Base-by-base conservation (phyloP, 192 early-diverging fungal species). In the Mortierella alpina region DNA sequence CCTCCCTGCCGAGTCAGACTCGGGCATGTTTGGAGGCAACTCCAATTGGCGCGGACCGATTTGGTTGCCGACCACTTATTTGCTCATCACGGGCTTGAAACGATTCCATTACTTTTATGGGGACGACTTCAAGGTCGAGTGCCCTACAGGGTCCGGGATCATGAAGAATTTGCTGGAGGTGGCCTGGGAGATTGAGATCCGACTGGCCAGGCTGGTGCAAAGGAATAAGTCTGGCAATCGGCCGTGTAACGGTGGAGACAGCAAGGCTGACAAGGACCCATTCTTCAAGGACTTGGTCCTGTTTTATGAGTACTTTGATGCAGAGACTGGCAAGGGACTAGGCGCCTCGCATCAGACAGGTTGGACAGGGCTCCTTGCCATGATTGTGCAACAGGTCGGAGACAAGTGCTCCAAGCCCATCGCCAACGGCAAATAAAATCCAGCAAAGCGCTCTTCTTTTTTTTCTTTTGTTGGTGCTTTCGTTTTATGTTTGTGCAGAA, bases 291-390 rank as follows among this genome's bases (percentile, higher is more conserved):
- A 88, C 52, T 59, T 79, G 42, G 79, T 88, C 12, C 58, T 80
- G 40, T 88, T 88, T 39, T 88, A 84, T 59, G 87, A 88, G 67
- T 88, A 88, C 65, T 88, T 88, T 72, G 61, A 88, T 63, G 82
- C 73, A 23, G 87, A 88, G 55, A 84, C 67, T 15, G 87, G 83
- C 13, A 81, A 70, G 71, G 87, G 87, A 7, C 18, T 88, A 5
- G 87, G 87, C 6, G 87, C 87, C 13, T 76, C 77, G n/a, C 87
- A 88, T 79, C 87, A 88, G 63, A 88, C 87, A 8, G 87, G 87
- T 2, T 88, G 87, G 87, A 88, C 87, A 4, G 86, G 84, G 4
- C 56, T 88, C 23, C 47, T 88, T 42, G 87, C 85, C 5, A 83
- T 69, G 67, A 31, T 82, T 51, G 76, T 68, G 41, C 76, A 84